Percentiles rank a stretch among this genome's conserved stretches.
Conservation (phyloP, 2,329 filamentous ascomycete species). For the Claviceps citrina region DNA sequence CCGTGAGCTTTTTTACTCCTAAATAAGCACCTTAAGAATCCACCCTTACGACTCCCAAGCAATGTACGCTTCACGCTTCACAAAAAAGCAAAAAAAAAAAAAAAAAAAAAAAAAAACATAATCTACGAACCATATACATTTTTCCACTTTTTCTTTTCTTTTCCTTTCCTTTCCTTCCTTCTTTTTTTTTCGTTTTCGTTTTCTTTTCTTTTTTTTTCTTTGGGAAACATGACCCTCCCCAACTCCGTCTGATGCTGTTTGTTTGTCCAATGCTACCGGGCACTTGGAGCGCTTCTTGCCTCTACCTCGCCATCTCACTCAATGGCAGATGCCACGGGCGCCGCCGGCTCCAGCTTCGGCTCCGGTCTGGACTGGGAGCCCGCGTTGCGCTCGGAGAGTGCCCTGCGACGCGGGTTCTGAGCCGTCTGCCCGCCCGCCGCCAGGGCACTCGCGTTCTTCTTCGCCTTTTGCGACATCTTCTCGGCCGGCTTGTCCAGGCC, state of each 20-base stretch:
- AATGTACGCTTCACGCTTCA: background rate
- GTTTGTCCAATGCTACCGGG: too few relatives aligned
- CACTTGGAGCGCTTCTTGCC: background rate
- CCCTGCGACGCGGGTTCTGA: constrained; percentile 18
- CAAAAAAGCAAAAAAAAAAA: too few relatives aligned
- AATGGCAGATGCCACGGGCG: constrained; percentile 11
- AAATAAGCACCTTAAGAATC: too few relatives aligned
- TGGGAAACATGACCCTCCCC: too few relatives aligned
- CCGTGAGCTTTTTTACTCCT: too few relatives aligned
- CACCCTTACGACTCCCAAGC: too few relatives aligned
- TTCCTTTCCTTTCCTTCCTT: too few relatives aligned
- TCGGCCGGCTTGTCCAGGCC: constrained; percentile 38
- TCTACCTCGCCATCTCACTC: background rate
- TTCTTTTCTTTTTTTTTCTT: too few relatives aligned
- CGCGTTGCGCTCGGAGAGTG: constrained; percentile 21
- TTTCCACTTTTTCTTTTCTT: too few relatives aligned
- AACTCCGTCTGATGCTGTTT: background rate
- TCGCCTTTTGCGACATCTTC: constrained; percentile 16
- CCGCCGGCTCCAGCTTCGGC: constrained; percentile 9
- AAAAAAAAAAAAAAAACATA: too few relatives aligned
- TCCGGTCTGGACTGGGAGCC: constrained; percentile 8
- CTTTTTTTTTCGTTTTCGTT: too few relatives aligned
- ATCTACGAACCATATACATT: too few relatives aligned
- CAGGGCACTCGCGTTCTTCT: constrained; percentile 25
- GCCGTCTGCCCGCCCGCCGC: constrained; percentile 33